phyloP scores from a whole-genome alignment of 2,329 filamentous ascomycete species.

The Botrytis galanthina region DNA sequence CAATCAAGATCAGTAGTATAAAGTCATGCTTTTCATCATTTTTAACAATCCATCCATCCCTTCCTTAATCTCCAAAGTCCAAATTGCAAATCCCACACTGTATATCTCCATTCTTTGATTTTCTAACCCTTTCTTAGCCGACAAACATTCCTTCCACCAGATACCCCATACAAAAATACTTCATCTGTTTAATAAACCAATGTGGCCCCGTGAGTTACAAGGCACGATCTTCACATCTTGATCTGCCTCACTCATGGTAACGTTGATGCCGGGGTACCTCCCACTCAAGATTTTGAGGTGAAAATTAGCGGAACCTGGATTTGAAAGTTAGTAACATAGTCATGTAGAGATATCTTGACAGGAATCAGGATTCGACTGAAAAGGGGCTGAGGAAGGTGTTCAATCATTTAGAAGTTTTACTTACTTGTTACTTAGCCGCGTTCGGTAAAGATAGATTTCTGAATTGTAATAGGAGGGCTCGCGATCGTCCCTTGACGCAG shows the following conservation, averaged over 20 bases:
- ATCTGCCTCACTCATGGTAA: not conserved
- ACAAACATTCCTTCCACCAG: not conserved
- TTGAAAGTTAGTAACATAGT: rapidly evolving
- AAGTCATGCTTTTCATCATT: not conserved
- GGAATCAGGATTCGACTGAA: rapidly evolving
- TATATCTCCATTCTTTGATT: not conserved
- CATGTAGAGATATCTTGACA: not conserved
- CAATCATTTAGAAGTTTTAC: not conserved
- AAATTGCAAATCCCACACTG: not conserved
- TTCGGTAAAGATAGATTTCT: too few species aligned
- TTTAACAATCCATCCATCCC: not conserved
- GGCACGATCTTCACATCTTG: not conserved
- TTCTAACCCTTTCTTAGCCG: not conserved
- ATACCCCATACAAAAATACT: not conserved
- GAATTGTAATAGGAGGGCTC: too few species aligned
- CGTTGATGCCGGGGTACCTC: rapidly evolving
- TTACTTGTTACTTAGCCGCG: not conserved
- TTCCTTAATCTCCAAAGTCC: not conserved
- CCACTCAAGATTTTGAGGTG: not conserved
- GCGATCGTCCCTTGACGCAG: too few species aligned
- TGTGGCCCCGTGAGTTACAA: not conserved
- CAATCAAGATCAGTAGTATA: not conserved
- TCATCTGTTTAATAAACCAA: not conserved
- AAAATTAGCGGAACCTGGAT: rapidly evolving
- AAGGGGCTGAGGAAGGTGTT: not conserved